Evolutionary conservation across 148 eudicot genomes (phyloP), one percentile per base, ranked within the genome.

Genomic region (Amaranthus palmeri): DNA sequence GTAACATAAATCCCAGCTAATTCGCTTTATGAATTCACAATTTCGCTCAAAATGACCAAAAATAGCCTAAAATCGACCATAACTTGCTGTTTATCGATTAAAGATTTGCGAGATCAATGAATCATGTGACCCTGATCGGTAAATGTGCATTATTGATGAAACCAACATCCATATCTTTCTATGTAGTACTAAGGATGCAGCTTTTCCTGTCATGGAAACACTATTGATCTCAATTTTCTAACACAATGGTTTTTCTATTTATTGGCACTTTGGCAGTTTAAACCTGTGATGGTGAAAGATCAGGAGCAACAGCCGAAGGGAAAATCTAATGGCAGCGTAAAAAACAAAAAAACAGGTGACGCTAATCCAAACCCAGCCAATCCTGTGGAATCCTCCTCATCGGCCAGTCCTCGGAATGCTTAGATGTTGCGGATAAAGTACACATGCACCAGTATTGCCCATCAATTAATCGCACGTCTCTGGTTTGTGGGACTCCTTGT

Each of bases 251-350:
- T 68, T 59, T 62, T 18, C 61, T 10, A 2, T 69, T 65, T 43
- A 12, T 73, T 59, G 40, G 69, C 97, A 93, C 97, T 93, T 73
- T 59, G 40, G 69, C 97, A 93, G 98, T 93, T 93, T 82, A 70
- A 89, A 86, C 98, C 98, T 43, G 85, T 91, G 55, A 40, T 88
- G 86, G 91, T 93, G 72, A 91, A 90, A 80, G 84, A 88, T 59
- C 88, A 88, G 79, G 86, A 86, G 68, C 78, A 76, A 56, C 78
- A 67, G 49, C 78, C 75, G 52, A 77, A 72, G 54, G 79, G 72
- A 48, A 84, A 83, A 75, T 64, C 73, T 14, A 76, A 76, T 13
- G 76, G 76, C 69, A 74, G 73, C 17, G 70, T 71, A 13, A 58
- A 76, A 64, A 83, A 83, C 65, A 85, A 80, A 79, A 83, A 72